Base-by-base conservation (phyloP, 2,329 filamentous ascomycete genomes). In the Pyricularia grisea region DNA sequence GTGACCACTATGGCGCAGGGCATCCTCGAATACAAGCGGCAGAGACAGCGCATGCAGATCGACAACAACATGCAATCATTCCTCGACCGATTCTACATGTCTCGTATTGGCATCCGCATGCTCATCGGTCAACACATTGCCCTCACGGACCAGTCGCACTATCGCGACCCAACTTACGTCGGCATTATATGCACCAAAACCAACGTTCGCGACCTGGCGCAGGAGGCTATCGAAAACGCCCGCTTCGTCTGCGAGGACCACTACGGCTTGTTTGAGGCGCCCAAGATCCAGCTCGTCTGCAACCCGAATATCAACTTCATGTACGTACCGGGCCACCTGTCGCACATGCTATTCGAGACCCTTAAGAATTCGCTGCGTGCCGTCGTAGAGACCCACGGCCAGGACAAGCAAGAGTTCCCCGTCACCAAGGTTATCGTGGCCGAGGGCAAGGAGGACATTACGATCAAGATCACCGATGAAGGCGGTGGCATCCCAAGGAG, bases 21-120 rank as follows among this genome's bases (percentile, higher is more conserved):
- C 70, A 97, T 99, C 73, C 86, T 98, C 70, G 95, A 99, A 81
- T 99, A 97, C 85, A 99, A 99, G 83, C 92, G 94, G 69, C 94
- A 91, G 78, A 88, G 93, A 71, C 95, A 99, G 84, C 89, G 95
- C 68, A 95, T 98, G 90, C 95, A 98, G 78, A 99, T 99, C 76
- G 95, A 98, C 81, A 90, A 94, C 78, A 96, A 94, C 74, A 97
- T 99, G 70, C 95, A 99, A 79, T 90, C 93, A 69, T 99, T 99
- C 83, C 88, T 99, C 73, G 95, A 99, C 81, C 92, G 95, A 70
- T 99, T 99, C 81, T 99, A 99, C 85, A 99, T 99, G 95, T 97
- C 94, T 64, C 92, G 95, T 72, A 99, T 99, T 76, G 95, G 95
- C 73, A 99, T 99, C 74, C 92, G 95, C 74, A 99, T 99, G 95